Evolutionary conservation across 2,329 filamentous ascomycete genomes (phyloP).

Genomic region (Grosmannia clavigera): DNA sequence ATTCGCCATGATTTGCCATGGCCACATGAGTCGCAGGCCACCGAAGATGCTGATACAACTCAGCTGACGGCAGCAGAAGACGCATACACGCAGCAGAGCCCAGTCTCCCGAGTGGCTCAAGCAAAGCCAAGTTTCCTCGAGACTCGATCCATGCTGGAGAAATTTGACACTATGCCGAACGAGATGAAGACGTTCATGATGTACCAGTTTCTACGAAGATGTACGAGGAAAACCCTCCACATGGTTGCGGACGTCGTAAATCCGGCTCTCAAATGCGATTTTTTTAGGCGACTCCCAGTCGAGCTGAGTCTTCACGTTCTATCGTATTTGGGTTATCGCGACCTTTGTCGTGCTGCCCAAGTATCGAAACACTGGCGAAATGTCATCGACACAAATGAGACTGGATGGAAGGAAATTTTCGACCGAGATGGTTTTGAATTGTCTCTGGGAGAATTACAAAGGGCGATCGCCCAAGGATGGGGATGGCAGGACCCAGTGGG

Average conservation of each 20-base stretch:
- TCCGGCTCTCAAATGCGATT: slow-evolving; percentile 88
- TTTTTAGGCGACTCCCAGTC: slow-evolving; percentile 67
- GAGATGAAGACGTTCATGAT: slow-evolving; percentile 94
- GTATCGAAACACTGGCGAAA: slow-evolving; percentile 92
- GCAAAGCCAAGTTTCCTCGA: slow-evolving; percentile 49
- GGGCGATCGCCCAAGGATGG: slow-evolving; percentile 85
- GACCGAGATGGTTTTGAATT: slow-evolving; percentile 72
- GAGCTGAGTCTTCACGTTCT: slow-evolving; percentile 84
- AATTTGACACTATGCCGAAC: slow-evolving; percentile 81
- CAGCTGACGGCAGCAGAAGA: slow-evolving; percentile 3
- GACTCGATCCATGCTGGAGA: slow-evolving; percentile 74
- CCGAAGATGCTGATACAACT: slow-evolving; percentile 21
- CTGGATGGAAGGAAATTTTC: slow-evolving; percentile 87
- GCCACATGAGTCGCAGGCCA: slow-evolving; percentile 29
- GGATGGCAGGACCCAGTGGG: slow-evolving; percentile 88
- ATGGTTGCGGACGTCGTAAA: slow-evolving; percentile 86
- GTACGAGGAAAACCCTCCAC: slow-evolving; percentile 76
- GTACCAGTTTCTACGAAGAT: slow-evolving; percentile 85
- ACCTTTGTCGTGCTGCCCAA: slow-evolving; percentile 80
- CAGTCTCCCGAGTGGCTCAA: slow-evolving; percentile 4
- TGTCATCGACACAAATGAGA: slow-evolving; percentile 85
- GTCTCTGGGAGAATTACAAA: slow-evolving; percentile 69
- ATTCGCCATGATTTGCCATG: slow-evolving; percentile 21
- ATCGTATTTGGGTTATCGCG: slow-evolving; percentile 71
- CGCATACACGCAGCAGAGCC: slow-evolving; percentile 7